Evolutionary conservation across 2,329 filamentous ascomycete species (phyloP), one percentile per base, ranked within the genome.

Genomic region (Aureobasidium leucospermi): DNA sequence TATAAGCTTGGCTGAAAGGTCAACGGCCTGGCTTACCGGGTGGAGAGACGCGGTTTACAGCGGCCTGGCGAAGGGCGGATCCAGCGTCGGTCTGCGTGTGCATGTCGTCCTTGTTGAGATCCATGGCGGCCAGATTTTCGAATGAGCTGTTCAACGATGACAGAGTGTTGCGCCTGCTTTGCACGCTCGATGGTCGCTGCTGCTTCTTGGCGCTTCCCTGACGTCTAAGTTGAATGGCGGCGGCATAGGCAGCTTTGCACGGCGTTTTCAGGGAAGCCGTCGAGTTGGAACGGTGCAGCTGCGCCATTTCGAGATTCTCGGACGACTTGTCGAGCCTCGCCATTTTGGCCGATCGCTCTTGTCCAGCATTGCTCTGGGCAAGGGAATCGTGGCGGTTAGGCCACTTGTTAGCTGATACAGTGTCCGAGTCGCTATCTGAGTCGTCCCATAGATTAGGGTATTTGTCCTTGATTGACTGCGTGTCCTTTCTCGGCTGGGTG

Each of bases 401-500:
- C 16, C 65, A 62, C 31, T 60, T 55, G 13, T 62, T 62, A 42
- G 62, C 65, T 10, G 63, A 61, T 28, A 66, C 66, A 13, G 69
- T 67, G 23, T 71, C 67, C 23, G 69, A 69, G 42, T 73, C 71
- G 56, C 67, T 70, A 49, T 73, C 76, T 52, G 71, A 72, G 19
- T 73, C 73, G 53, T 71, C 69, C 71, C 75, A 79, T 1, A 78
- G 64, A 7, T 71, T 75, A 23, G 76, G 76, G 62, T 78, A 79
- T 51, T 75, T 73, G 4, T 73, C 70, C 16, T 67, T 65, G 11
- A 70, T 68, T 4, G 61, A 51, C 41, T 78, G 78, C 49, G 75
- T 73, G 3, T 73, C 69, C 16, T 67, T 65, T 7, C 69, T 68
- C 8, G 69, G 69, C 16, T 69, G 68, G 3, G 70, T 71, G 3